Evolutionary conservation across 352 stramenopile species (phyloP), one percentile per base, ranked within the genome.

Genomic region (Thalassiosira tumida): DNA sequence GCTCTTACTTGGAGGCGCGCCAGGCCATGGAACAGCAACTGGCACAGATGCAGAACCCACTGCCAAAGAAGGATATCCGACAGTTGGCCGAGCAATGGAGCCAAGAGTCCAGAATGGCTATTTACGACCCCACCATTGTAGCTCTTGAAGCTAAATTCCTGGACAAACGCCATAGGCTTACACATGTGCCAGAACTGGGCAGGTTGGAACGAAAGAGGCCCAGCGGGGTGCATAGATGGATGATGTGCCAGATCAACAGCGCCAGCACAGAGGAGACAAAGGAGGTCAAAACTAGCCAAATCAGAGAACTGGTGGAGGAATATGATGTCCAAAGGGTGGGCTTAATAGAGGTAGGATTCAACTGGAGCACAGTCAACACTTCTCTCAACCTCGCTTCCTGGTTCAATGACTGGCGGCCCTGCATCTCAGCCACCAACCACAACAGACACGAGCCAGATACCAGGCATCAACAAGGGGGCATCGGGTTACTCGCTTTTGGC

Each of bases 301-400:
- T 13, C 1, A 51, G 31, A 43, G 29, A 33, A n/a, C n/a, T 76
- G 14, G 74, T 84, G 2, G 62, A 77, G 21, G 64, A 65, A 15
- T 89, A 80, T 50, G 75, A 81, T 64, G 62, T 84, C 0, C 40
- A 88, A 33, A 47, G 77, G 26, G 15, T 72, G 5, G 37, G 43
- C 5, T 62, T 54, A 13, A 14, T 59, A 7, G 65, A 89, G 67
- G 38, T 54, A 15, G 83, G 83, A 0, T 5, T 80, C 5, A 89
- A 89, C 26, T 33, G 37, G 83, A 43, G 10, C 1, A 33, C 74
- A 51, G 13, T 76, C 21, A 14, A 29, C 17, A 29, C 47, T 6
- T 54, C 50, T 38, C 24, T 62, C 35, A 89, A 31, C 24, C 33
- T 54, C 67, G 24, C 41, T 24, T 31, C 29, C 41, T 35, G 72